Percentiles rank a stretch among this genome's conserved stretches.
These are phyloP conservation scores for Asterionellopsis glacialis DNA, from an alignment of 108 stramenopile genomes.

Conservation along the genomic window DNA sequence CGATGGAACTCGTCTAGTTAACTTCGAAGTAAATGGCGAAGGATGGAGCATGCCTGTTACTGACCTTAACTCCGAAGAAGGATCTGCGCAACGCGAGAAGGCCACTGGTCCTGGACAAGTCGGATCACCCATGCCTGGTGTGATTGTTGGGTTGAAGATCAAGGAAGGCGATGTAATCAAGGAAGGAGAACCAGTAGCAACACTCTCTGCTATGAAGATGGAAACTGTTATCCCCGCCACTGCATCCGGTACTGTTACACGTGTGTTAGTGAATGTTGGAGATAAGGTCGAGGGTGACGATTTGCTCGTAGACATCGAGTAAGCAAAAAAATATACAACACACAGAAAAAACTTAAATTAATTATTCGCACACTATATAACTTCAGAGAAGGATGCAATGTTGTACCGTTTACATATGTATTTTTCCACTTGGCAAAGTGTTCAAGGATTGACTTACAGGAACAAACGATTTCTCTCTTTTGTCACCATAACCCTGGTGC, in stretches of 20 bases:
- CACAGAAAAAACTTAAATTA: too few species aligned
- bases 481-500: too few species aligned
- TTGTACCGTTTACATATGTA: too few species aligned
- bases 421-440: too few species aligned
- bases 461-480: too few species aligned
- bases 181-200: slow-evolving; percentile 81
- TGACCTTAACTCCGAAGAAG: slow-evolving; percentile 36
- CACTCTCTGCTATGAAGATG: slow-evolving; percentile 96
- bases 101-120: slow-evolving; percentile 59
- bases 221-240: slow-evolving; percentile 87
- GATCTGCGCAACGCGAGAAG: slow-evolving; percentile 44
- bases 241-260: slow-evolving; percentile 60
- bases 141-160: slow-evolving; percentile 81
- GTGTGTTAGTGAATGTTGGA: slow-evolving; percentile 69
- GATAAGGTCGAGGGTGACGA: slow-evolving; percentile 88
- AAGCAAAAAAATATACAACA: neutral
- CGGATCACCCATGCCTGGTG: slow-evolving; percentile 91
- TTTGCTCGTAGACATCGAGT: slow-evolving; percentile 79
- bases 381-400: too few species aligned
- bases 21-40: slow-evolving; percentile 88
- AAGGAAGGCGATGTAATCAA: slow-evolving; percentile 82
- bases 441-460: too few species aligned
- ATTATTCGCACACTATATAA: too few species aligned
- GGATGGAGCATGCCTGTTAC: slow-evolving; percentile 62
- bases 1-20: slow-evolving; percentile 59